phyloP scores from a whole-genome alignment of 306 rosid species.

The Cotoneaster glaucophyllus region DNA sequence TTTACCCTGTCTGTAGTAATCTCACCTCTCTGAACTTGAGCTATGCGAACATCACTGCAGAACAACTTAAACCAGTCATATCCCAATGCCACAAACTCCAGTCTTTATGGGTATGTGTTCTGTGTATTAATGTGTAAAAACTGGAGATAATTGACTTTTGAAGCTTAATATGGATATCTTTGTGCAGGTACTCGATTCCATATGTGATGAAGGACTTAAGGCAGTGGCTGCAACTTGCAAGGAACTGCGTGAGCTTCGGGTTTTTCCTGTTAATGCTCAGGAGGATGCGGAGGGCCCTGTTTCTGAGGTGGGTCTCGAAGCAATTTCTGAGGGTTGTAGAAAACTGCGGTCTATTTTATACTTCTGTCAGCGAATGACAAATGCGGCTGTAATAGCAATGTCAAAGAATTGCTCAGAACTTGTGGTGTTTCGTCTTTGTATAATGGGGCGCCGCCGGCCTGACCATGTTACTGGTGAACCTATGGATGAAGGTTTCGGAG shows the following conservation, averaged over 20 bases:
- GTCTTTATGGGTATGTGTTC: conserved; percentile 61
- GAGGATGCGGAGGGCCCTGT: conserved; percentile 72
- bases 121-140: background rate
- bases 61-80: conserved; percentile 55
- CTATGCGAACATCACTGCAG: conserved; percentile 53
- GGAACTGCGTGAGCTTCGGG: conserved; percentile 71
- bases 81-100: conserved; percentile 60
- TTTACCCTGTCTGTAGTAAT: conserved; percentile 59
- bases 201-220: conserved; percentile 79
- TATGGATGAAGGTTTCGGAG: conserved; percentile 92
- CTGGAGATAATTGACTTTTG: background rate
- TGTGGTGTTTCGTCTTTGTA: conserved; percentile 76
- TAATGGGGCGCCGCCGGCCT: conserved; percentile 62
- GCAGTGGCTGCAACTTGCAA: conserved; percentile 81
- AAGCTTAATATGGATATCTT: conserved; percentile 16
- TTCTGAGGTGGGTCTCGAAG: conserved; percentile 71
- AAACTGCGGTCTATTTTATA: conserved; percentile 64
- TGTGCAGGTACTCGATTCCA: conserved; percentile 66
- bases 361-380: conserved; percentile 79
- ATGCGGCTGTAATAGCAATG: conserved; percentile 86
- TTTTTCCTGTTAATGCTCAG: conserved; percentile 49
- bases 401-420: conserved; percentile 79
- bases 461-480: conserved; percentile 55
- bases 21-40: conserved; percentile 72
- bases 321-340: conserved; percentile 83